phyloP scores from a whole-genome alignment of 2,329 filamentous ascomycete species.

The Microsporum ferrugineum region DNA sequence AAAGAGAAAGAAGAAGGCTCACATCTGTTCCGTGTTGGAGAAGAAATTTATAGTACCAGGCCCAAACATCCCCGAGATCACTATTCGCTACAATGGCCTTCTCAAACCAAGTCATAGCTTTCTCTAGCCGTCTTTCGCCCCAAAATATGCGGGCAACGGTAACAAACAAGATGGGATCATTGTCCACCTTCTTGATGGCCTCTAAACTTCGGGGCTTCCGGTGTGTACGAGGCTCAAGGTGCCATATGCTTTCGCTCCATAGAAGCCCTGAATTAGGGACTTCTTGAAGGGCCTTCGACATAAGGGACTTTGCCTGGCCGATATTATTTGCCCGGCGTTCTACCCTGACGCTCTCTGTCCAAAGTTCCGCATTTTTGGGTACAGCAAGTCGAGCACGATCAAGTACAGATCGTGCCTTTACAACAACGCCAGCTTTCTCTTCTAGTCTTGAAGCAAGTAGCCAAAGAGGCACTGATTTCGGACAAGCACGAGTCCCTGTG shows the following conservation, averaged over 20 bases:
- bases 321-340: slow-evolving; percentile 66
- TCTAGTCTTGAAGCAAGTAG: slow-evolving; percentile 80
- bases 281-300: slow-evolving; percentile 88
- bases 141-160: slow-evolving; percentile 93
- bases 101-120: slow-evolving; percentile 94
- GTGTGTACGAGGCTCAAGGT: slow-evolving; percentile 82
- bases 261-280: slow-evolving; percentile 77
- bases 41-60: slow-evolving; percentile 94
- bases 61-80: slow-evolving; percentile 87
- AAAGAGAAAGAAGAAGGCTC: slow-evolving; percentile 19
- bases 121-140: slow-evolving; percentile 82
- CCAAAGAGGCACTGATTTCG: slow-evolving; percentile 77
- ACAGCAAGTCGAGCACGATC: slow-evolving; percentile 81
- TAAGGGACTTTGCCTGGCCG: slow-evolving; percentile 74
- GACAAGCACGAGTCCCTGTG: slow-evolving; percentile 75
- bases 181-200: slow-evolving; percentile 94
- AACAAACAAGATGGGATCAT: slow-evolving; percentile 77
- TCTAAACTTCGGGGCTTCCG: slow-evolving; percentile 84
- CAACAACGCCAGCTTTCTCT: slow-evolving; percentile 67
- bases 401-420: slow-evolving; percentile 88
- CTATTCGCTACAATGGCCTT: slow-evolving; percentile 81
- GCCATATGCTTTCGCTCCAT: slow-evolving; percentile 92
- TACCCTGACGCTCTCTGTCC: slow-evolving; percentile 87
- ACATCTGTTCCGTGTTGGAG: slow-evolving; percentile 77
- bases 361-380: slow-evolving; percentile 71